Base-by-base conservation (phyloP, 2,329 filamentous ascomycete species). In the Arthrocladium fulminans region DNA sequence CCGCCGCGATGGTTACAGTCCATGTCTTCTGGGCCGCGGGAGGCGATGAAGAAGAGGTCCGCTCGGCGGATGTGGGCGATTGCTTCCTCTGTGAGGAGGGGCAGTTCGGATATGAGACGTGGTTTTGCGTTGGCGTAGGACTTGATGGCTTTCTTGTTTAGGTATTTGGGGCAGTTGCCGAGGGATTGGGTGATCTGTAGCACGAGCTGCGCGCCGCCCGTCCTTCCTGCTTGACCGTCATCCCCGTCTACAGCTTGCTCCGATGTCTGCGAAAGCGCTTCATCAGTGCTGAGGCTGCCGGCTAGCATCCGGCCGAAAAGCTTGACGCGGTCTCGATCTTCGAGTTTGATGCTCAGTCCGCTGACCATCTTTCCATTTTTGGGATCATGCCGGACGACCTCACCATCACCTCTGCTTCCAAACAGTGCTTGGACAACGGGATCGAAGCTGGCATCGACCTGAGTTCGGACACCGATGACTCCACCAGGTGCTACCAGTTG, bases 1-100 rank as follows among this genome's bases (percentile, higher is more conserved):
- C 88, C 88, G 30, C 88, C 88, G 4, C 88, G 79, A 58, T 87
- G 79, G 60, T 94, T 94, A 5, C 83, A 86, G 63, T 94, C 87
- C 87, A 94, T 94, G 47, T 80, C 79, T 12, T 69, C 63, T 3
- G 64, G 60, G 12, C 77, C 73, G 57, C 83, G 73, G 17, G 79
- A 85, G 15, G 85, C 82, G 32, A 94, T 67, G 66, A 94, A 94
- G 63, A 94, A 81, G 56, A 88, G 72, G 61, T 94, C 88, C 2
- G 83, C 76, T 53, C 74, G 73, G 1, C 63, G 60, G 13, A 94
- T 67, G 24, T 92, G 60, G 6, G 74, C 67, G 7, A 82, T 53
- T 1, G 81, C 84, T 43, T 72, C 70, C 6, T 61, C 57, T 0
- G 76, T 65, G 3, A 89, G 66, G 2, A 68, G 64, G 2, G 72